These are phyloP conservation scores for Psilocybe cyanescens DNA, from an alignment of 768 basidiomycete genomes.

Conservation along the genomic window DNA sequence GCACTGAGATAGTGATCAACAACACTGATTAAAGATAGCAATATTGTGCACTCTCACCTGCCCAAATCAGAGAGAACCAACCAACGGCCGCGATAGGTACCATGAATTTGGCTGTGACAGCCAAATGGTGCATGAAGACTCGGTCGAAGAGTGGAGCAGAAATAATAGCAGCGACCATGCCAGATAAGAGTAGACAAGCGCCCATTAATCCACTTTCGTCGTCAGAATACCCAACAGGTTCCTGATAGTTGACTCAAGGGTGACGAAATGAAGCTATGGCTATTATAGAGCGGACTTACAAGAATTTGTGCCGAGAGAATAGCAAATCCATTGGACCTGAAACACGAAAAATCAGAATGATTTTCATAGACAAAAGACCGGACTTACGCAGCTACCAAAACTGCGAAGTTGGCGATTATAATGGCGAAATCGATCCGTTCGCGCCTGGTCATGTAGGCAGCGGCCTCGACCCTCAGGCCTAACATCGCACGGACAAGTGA, in stretches of 20 bases:
- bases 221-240: slow-evolving; percentile 73
- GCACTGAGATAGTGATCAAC: slow-evolving; percentile 44
- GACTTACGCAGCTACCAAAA: slow-evolving; percentile 64
- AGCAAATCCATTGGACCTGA: slow-evolving; percentile 64
- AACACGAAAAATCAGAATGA: background rate
- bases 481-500: slow-evolving; percentile 59
- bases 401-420: slow-evolving; percentile 61
- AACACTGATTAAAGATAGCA: background rate
- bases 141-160: slow-evolving; percentile 82
- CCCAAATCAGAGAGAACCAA: slow-evolving; percentile 85
- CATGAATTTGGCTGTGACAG: slow-evolving; percentile 57
- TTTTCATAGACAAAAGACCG: background rate
- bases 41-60: slow-evolving; percentile 46
- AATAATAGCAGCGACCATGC: slow-evolving; percentile 68
- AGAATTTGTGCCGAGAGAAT: slow-evolving; percentile 71
- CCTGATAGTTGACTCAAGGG: slow-evolving; percentile 37
- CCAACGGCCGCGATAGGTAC: slow-evolving; percentile 62
- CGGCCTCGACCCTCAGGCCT: slow-evolving; percentile 43
- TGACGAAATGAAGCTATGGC: background rate
- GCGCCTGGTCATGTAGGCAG: slow-evolving; percentile 60
- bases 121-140: slow-evolving; percentile 77
- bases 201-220: slow-evolving; percentile 73
- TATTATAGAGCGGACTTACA: slow-evolving; percentile 41
- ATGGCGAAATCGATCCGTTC: slow-evolving; percentile 77
- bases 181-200: slow-evolving; percentile 65